Evolutionary conservation across 352 stramenopile species (phyloP), one percentile per base, ranked within the genome.

Genomic region (Pilasporangium apinafurcum): DNA sequence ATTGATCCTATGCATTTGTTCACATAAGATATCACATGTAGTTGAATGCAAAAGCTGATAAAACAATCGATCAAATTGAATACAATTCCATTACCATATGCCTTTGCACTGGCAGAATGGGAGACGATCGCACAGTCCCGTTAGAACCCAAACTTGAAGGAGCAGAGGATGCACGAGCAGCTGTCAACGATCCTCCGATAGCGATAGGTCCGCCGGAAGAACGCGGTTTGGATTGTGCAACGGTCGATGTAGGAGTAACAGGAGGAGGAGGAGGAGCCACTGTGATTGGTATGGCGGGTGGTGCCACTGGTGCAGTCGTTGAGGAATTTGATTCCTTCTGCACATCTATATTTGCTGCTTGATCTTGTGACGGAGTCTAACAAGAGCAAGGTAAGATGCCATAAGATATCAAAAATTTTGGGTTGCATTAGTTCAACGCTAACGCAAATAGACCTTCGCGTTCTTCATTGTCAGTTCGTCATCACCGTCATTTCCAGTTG

Each of bases 81-180:
- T 8, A 43, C 2, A 8, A 24, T 18, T 43, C n/a, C 25, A 35
- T 28, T 18, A 59, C 55, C 31, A 44, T 27, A 17, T 46, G 55
- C 30, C 49, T 57, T 32, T 77, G 66, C 35, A 79, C 59, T 16
- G 68, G 59, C 16, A 83, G 48, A 16, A 78, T 63, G 21, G 67
- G 52, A 13, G 67, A 66, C 9, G 67, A 70, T 1, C 63, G 65
- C 16, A 59, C 27, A n/a, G n/a, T n/a, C n/a, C n/a, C n/a, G 16
- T 25, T 22, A 18, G 31, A 13, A 12, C 34, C 33, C 17, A 26
- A 22, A 33, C 28, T 8, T 16, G 37, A 18, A 30, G 44, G 28
- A 51, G 38, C 33, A 14, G 54, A 48, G 14, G 12, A 21, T 35
- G 47, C 38, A 43, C 48, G 39, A 12, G 48, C 10, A 9, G 31